Percentiles rank a stretch among this genome's conserved stretches.
Conservation (phyloP, 2,329 filamentous ascomycete species). For the Herpotrichia juniperi region DNA sequence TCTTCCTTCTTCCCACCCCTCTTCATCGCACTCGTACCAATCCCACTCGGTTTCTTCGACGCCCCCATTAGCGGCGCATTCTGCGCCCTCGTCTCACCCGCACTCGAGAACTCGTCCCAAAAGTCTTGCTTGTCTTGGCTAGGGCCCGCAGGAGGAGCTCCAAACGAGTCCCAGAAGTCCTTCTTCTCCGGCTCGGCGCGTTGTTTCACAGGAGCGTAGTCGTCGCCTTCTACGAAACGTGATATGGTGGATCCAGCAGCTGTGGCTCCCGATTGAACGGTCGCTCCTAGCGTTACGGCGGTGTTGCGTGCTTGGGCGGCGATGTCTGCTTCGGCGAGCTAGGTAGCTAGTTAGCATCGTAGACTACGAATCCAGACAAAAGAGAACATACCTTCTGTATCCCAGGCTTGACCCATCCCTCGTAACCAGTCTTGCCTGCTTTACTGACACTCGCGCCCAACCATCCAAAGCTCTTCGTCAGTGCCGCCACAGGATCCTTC, state of each 20-base stretch:
- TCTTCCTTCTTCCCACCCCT: slow-evolving; percentile 59
- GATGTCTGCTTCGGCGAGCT: slow-evolving; percentile 74
- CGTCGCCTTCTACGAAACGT: slow-evolving; percentile 82
- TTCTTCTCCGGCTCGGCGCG: slow-evolving; percentile 67
- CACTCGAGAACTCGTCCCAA: slow-evolving; percentile 55
- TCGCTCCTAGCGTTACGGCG: slow-evolving; percentile 62
- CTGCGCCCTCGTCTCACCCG: slow-evolving; percentile 34
- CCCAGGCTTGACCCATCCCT: slow-evolving; percentile 89
- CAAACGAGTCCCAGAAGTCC: slow-evolving; percentile 93
- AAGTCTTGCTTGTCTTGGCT: slow-evolving; percentile 60
- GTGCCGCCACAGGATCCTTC: slow-evolving; percentile 83
- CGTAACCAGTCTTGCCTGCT: slow-evolving; percentile 89
- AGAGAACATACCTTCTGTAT: slow-evolving; percentile 73
- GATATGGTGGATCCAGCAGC: slow-evolving; percentile 80
- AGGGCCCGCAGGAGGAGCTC: slow-evolving; percentile 63
- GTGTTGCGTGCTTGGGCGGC: slow-evolving; percentile 65
- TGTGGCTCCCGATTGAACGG: slow-evolving; percentile 69
- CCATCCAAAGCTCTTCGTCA: slow-evolving; percentile 95
- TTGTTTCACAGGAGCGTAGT: slow-evolving; percentile 6
- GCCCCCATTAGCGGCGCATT: slow-evolving; percentile 19
- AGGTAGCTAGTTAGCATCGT: slow-evolving; percentile 22
- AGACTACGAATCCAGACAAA: background rate
- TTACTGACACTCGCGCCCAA: slow-evolving; percentile 86
- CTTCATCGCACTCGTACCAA: slow-evolving; percentile 71
- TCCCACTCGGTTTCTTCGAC: slow-evolving; percentile 53